Conservation (phyloP, 306 rosid genomes). For the Vigna trinervia region DNA sequence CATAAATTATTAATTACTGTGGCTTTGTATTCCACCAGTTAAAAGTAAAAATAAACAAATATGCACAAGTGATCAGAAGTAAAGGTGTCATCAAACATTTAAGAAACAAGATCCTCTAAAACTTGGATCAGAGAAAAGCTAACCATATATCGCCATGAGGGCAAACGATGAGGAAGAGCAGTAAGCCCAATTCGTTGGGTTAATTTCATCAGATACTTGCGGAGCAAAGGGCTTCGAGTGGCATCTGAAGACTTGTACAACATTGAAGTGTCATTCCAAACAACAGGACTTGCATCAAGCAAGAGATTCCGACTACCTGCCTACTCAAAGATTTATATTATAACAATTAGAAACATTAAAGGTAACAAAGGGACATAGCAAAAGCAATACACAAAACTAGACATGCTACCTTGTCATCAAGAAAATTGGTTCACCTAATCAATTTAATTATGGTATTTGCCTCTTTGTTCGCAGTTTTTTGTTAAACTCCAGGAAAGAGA, state of each 20-base stretch:
- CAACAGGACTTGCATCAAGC: constrained; percentile 67
- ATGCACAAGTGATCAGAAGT: constrained; percentile 27
- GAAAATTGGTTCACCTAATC: background rate
- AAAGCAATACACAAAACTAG: constrained; percentile 12
- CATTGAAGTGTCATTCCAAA: constrained; percentile 78
- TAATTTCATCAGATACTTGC: constrained; percentile 88
- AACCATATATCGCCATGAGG: constrained; percentile 91
- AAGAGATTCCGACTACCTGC: constrained; percentile 84
- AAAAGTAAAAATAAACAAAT: constrained; percentile 23
- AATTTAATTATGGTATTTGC: constrained; percentile 26
- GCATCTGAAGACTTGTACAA: constrained; percentile 82
- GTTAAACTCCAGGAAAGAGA: too few species aligned
- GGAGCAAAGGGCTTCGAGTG: constrained; percentile 76
- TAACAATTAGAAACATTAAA: constrained; percentile 49
- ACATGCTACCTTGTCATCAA: constrained; percentile 26
- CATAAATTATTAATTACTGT: constrained; percentile 11
- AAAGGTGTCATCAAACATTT: constrained; percentile 24
- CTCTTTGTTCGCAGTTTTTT: background rate
- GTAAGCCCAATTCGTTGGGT: constrained; percentile 86
- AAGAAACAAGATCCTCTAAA: constrained; percentile 28
- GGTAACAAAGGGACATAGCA: constrained; percentile 12
- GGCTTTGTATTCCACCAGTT: constrained; percentile 25
- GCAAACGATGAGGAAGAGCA: constrained; percentile 78
- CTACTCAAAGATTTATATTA: constrained; percentile 60
- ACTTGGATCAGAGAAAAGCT: constrained; percentile 43